Percentiles rank a stretch among this genome's conserved stretches.
phyloP scores from a whole-genome alignment of 2,329 filamentous ascomycete genomes.

The Thielaviopsis euricoi region DNA sequence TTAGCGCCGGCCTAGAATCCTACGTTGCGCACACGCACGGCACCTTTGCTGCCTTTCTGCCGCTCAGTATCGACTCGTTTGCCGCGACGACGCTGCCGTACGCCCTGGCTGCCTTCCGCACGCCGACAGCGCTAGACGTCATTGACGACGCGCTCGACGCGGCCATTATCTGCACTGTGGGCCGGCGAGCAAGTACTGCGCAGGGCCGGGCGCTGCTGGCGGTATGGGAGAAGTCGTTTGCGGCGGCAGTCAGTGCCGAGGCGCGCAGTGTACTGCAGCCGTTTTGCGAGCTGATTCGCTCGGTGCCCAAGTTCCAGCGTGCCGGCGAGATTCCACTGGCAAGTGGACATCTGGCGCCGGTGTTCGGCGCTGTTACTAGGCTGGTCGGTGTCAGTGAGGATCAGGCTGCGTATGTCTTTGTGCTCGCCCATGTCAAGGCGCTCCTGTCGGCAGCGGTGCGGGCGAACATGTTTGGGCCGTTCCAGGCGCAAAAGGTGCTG shows the following conservation, averaged over 20 bases:
- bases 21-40: slow-evolving; percentile 52
- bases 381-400: slow-evolving; percentile 42
- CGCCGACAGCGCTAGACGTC: slow-evolving; percentile 30
- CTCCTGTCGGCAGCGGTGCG: slow-evolving; percentile 61
- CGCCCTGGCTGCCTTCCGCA: slow-evolving; percentile 48
- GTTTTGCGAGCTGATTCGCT: slow-evolving; percentile 53
- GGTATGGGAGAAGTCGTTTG: slow-evolving; percentile 61
- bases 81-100: slow-evolving; percentile 61
- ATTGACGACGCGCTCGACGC: slow-evolving; percentile 68
- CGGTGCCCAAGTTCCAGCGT: slow-evolving; percentile 43
- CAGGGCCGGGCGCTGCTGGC: slow-evolving; percentile 60
- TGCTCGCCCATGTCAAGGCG: slow-evolving; percentile 62
- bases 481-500: slow-evolving; percentile 59
- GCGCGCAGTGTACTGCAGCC: slow-evolving; percentile 23
- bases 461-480: slow-evolving; percentile 64
- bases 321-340: slow-evolving; percentile 46
- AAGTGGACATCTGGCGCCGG: slow-evolving; percentile 45
- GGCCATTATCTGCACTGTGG: slow-evolving; percentile 62
- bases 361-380: slow-evolving; percentile 50
- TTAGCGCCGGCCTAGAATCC: slow-evolving; percentile 68
- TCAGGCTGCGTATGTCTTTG: slow-evolving; percentile 57
- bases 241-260: slow-evolving; percentile 15
- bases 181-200: slow-evolving; percentile 54
- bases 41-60: slow-evolving; percentile 49
- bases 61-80: slow-evolving; percentile 52